Conservation (phyloP, 768 basidiomycete species). For the Tulasnella calospora region DNA sequence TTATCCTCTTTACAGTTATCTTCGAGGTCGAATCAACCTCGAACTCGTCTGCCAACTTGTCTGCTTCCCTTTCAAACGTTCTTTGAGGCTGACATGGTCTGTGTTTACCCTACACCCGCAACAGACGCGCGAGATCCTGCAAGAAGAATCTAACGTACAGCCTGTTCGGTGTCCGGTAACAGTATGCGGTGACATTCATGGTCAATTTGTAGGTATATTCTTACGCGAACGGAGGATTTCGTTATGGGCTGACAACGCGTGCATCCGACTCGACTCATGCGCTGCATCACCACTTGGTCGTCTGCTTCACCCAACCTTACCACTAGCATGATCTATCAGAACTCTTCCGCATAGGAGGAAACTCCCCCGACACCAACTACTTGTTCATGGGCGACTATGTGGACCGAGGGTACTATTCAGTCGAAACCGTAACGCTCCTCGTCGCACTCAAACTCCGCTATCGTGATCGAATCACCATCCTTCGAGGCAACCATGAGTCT, state of each 20-base stretch:
- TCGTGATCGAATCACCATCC: conserved; percentile 94
- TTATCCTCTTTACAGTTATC: background rate
- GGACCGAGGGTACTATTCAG: conserved; percentile 97
- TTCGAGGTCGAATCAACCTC: background rate
- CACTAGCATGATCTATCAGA: conserved; percentile 96
- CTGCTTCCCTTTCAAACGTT: background rate
- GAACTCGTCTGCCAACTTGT: background rate
- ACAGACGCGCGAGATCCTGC: conserved; percentile 94
- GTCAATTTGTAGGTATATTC: conserved; percentile 84
- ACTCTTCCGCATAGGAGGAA: conserved; percentile 96
- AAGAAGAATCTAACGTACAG: conserved; percentile 99
- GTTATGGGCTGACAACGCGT: conserved; percentile 8
- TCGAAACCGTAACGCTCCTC: conserved; percentile 95
- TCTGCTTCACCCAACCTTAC: conserved; percentile 17
- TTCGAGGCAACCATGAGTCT: conserved; percentile 97
- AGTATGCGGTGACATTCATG: conserved; percentile 99
- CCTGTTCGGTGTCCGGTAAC: conserved; percentile 98
- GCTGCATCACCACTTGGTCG: background rate
- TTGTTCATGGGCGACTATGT: conserved; percentile 99
- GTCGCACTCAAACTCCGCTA: conserved; percentile 97
- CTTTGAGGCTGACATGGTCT: background rate
- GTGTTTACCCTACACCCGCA: background rate
- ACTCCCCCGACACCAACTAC: conserved; percentile 98
- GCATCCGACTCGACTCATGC: conserved; percentile 3
- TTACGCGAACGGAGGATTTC: conserved; percentile 25